Base-by-base conservation (phyloP, 768 basidiomycete species). In the Boletus vinaceobasis region DNA sequence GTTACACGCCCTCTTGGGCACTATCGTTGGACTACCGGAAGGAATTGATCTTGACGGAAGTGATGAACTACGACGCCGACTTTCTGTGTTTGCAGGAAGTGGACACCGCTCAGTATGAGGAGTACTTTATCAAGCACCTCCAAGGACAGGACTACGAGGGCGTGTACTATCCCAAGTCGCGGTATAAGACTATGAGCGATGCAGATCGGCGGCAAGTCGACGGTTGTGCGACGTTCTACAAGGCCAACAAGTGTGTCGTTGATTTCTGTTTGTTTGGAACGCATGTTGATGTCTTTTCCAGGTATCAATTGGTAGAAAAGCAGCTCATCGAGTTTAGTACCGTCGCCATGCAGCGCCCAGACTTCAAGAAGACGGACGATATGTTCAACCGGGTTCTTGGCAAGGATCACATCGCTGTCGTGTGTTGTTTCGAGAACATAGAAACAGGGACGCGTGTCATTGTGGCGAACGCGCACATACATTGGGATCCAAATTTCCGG, bases 311-410 rank as follows among this genome's bases (percentile, higher is more conserved):
- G 23, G 87, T 99, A 39, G 95, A 98, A 76, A 90, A 90, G 62
- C 88, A 94, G 50, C 83, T 94, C 38, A 80, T 98, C 66, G 97
- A 98, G 71, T 99, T 95, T 75, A 90, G 87, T 67, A 82, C 89
- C 35, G 80, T 94, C 58, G 96, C 95, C 19, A 88, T 98, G 83
- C 90, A 93, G 63, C 85, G 93, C 27, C 84, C 87, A 47, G 93
- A 95, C 69, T 93, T 94, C 76, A 93, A 93, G 79, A 93, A 94
- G 75, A 96, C 93, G 17, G 94, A 98, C 65, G 96, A 98, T 76
- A 95, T 98, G 94, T 98, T 98, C 82, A 98, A 98, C 67, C 93
- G 97, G 32, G 93, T 98, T 51, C 82, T 98, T 62, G 88, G 89
- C 58, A 91, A 93, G 69, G 96, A 98, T 72, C 85, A 98, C 66